These are phyloP conservation scores for Solanum etuberosum DNA, from an alignment of 257 asterid species.

Conservation along the genomic window DNA sequence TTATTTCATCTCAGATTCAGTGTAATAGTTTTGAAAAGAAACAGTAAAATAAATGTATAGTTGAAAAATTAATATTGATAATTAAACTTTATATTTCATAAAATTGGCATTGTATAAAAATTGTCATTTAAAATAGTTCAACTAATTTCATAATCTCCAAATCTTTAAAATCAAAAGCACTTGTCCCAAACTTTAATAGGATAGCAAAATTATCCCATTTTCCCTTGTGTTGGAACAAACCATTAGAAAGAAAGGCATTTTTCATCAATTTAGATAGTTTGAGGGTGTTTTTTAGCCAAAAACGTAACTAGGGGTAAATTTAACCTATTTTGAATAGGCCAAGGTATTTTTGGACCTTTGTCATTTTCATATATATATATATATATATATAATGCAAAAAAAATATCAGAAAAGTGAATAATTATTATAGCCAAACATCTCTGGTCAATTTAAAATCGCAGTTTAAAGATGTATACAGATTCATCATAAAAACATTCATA, in stretches of 20 bases:
- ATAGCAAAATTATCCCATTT: neutral
- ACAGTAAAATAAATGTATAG: neutral
- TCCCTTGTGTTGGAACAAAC: neutral
- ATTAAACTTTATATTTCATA: neutral
- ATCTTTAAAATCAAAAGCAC: neutral
- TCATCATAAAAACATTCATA: neutral
- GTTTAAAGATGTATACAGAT: neutral
- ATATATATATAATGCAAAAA: neutral
- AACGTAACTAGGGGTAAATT: neutral
- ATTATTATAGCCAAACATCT: neutral
- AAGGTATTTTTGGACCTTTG: neutral
- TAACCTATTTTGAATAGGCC: neutral
- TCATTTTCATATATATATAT: neutral
- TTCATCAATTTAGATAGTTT: neutral
- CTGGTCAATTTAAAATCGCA: neutral
- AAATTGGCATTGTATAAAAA: neutral
- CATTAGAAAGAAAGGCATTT: neutral
- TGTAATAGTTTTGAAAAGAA: neutral
- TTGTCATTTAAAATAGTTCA: neutral
- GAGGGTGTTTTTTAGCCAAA: neutral
- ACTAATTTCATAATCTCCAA: neutral
- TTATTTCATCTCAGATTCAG: neutral
- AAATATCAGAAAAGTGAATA: too few relatives aligned
- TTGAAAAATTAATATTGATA: neutral
- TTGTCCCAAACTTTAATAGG: neutral